phyloP scores from a whole-genome alignment of 2,329 filamentous ascomycete species.

The Scytalidium sp. region DNA sequence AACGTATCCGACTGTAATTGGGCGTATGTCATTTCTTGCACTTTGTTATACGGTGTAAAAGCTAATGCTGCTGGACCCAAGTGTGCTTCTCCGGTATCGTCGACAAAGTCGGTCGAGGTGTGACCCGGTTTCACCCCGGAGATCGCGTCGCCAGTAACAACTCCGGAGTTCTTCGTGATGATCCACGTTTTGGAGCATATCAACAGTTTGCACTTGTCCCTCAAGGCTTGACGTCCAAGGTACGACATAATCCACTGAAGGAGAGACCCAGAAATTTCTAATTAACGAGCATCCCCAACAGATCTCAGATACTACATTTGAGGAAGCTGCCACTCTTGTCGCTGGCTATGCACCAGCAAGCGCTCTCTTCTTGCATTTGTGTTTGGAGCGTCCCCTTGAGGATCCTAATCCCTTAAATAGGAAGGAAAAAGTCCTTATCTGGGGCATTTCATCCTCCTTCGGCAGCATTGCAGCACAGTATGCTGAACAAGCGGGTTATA shows the following conservation, averaged over 20 bases:
- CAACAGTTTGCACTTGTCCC: background rate
- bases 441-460: slow-evolving; percentile 28
- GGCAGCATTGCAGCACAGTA: slow-evolving; percentile 27
- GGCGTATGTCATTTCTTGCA: background rate
- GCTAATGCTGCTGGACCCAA: background rate
- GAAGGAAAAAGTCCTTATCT: slow-evolving; percentile 30
- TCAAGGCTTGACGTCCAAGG: background rate
- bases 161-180: background rate
- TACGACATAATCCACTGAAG: background rate
- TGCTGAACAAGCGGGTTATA: slow-evolving; percentile 25
- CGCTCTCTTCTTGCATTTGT: slow-evolving; percentile 1
- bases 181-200: background rate
- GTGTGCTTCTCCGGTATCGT: background rate
- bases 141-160: background rate
- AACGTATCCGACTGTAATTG: background rate
- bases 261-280: background rate
- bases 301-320: background rate
- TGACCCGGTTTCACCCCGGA: slow-evolving; percentile 1
- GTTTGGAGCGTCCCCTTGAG: slow-evolving; percentile 3
- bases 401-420: slow-evolving; percentile 14
- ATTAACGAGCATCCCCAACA: background rate
- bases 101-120: background rate
- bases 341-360: background rate
- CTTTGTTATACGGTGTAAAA: background rate
- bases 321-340: background rate